Evolutionary conservation across 805 yeast genomes (phyloP), one percentile per base, ranked within the genome.

Genomic region (Kodamaea kakaduensis): DNA sequence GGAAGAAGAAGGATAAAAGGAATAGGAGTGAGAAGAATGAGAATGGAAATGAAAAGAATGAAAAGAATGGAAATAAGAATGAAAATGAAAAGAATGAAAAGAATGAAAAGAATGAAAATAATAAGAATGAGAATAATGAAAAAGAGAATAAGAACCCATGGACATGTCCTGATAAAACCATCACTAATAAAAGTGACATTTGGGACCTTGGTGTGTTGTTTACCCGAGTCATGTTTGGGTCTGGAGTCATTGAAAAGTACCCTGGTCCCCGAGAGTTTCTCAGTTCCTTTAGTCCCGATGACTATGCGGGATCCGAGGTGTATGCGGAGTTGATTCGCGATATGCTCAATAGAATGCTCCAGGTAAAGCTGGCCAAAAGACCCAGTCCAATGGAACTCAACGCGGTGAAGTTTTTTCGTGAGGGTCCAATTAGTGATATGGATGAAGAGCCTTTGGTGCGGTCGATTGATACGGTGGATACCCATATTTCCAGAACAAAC

Each of bases 141-240:
- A n/a, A n/a, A n/a, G n/a, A n/a, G n/a, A n/a, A n/a, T n/a, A n/a
- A n/a, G n/a, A n/a, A n/a, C n/a, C n/a, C n/a, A n/a, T n/a, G n/a
- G n/a, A n/a, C n/a, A n/a, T n/a, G n/a, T n/a, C n/a, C n/a, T n/a
- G n/a, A n/a, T n/a, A n/a, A n/a, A n/a, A n/a, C n/a, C n/a, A n/a
- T 9, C 19, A 81, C 81, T 38, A 66, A 88, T 23, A 84, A 87
- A 55, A 80, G 96, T 0, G 98, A 93, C 62, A 82, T 93, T 7
- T 93, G 97, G 97, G 84, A 84, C 51, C 60, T 88, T 25, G 98
- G 97, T 6, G 85, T 85, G 0, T 56, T 84, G 5, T 81, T 90
- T 45, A 38, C 59, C 38, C 46, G 64, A 17, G 48, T 67, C 3
- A 64, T 67, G 69, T 37, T 64, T 8, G 58, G 57, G 24, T 78